Evolutionary conservation across 1,284 basidiomycete genomes (phyloP).

Genomic region (Ceratobasidium sp.): DNA sequence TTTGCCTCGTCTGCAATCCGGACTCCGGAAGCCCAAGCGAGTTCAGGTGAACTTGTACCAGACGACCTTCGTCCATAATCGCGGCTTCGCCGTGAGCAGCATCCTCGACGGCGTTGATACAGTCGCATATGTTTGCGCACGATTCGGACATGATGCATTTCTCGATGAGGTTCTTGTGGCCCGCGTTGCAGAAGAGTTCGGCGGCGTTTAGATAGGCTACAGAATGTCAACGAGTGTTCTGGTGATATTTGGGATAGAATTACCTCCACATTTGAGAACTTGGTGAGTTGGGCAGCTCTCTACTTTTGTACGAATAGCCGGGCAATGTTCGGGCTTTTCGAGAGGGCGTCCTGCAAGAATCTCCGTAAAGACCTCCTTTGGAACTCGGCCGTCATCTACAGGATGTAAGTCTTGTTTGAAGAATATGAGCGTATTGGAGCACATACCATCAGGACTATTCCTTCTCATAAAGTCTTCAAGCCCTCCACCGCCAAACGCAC

Average conservation of each 20-base stretch:
- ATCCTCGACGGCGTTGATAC: background rate
- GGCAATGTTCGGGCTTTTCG: background rate
- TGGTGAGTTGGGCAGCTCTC: background rate
- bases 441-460: background rate
- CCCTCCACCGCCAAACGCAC: background rate
- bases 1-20: background rate
- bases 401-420: no score
- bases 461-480: background rate
- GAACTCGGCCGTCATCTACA: background rate
- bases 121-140: background rate
- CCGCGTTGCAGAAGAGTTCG: background rate
- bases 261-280: background rate
- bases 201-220: background rate
- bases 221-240: background rate
- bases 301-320: background rate
- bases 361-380: background rate
- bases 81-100: background rate
- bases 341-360: background rate
- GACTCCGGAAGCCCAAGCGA: background rate
- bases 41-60: background rate
- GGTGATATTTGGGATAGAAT: no score
- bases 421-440: no score
- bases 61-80: background rate
- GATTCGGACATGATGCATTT: slow-evolving; percentile 14
- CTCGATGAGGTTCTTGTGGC: background rate